These are phyloP conservation scores for Paramecium tetraurelia DNA, from an alignment of 73 alveolate species.

Conservation along the genomic window DNA sequence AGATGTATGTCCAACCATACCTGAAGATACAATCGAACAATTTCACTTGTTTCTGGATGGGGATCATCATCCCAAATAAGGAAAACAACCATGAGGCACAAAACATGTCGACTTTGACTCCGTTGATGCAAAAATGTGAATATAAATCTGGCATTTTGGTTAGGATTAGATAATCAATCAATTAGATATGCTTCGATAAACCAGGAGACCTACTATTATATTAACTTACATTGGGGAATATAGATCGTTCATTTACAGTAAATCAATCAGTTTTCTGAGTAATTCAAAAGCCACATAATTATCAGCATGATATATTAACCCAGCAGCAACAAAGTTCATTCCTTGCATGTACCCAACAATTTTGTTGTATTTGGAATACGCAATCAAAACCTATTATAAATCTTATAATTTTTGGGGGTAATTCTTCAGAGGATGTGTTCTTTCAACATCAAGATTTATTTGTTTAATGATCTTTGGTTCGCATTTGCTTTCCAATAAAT, in stretches of 20 bases:
- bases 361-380: conserved; percentile 44
- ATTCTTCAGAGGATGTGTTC: conserved; percentile 58
- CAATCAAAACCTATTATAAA: conserved; percentile 4
- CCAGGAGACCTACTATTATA: conserved; percentile 59
- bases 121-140: conserved; percentile 52
- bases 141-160: conserved; percentile 52
- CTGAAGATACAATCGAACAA: conserved; percentile 56
- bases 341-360: conserved; percentile 66
- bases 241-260: conserved; percentile 41
- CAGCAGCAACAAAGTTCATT: conserved; percentile 63
- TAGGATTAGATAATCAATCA: conserved; percentile 45
- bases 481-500: neutral
- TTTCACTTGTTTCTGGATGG: conserved; percentile 63
- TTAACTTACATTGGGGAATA: conserved; percentile 29
- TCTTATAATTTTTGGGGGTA: neutral
- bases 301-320: conserved; percentile 48
- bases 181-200: conserved; percentile 58
- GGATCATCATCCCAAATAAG: conserved; percentile 74
- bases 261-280: conserved; percentile 18
- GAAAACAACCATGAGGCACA: conserved; percentile 76
- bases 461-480: neutral
- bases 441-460: conserved; percentile 46
- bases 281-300: conserved; percentile 55
- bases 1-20: conserved; percentile 66
- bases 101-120: conserved; percentile 67